Conservation (phyloP, 805 yeast species). For the Lipomyces chichibuensis region DNA sequence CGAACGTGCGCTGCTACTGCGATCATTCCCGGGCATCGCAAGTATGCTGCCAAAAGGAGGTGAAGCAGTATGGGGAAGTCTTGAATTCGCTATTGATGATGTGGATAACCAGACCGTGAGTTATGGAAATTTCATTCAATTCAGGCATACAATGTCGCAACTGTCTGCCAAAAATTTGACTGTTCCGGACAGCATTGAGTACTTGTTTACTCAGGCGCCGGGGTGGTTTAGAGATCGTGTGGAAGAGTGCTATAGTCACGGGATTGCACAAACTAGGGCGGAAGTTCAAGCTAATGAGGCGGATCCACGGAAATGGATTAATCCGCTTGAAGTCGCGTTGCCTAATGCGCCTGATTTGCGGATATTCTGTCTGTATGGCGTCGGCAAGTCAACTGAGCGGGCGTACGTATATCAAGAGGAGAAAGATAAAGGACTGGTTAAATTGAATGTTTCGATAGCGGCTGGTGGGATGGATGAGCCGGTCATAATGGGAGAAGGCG, state of each 20-base stretch:
- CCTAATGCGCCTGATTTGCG: constrained; percentile 95
- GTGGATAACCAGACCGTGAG: constrained; percentile 45
- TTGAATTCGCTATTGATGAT: constrained; percentile 64
- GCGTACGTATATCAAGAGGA: constrained; percentile 84
- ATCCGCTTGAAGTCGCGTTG: constrained; percentile 87
- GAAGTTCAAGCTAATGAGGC: constrained; percentile 69
- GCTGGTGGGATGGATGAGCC: constrained; percentile 52
- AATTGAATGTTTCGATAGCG: constrained; percentile 71
- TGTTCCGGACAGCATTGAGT: constrained; percentile 67
- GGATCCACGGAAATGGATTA: constrained; percentile 84
- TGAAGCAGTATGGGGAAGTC: constrained; percentile 81
- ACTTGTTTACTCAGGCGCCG: constrained; percentile 66
- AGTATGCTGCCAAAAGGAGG: constrained; percentile 98
- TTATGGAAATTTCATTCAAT: constrained; percentile 75
- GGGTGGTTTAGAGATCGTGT: constrained; percentile 73
- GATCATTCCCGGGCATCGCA: constrained; percentile 92
- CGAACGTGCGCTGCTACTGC: constrained; percentile 83
- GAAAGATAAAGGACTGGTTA: constrained; percentile 53
- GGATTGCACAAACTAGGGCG: constrained; percentile 61
- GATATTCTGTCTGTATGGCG: constrained; percentile 87
- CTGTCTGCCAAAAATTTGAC: constrained; percentile 60
- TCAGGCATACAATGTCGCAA: constrained; percentile 52
- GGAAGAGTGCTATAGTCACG: constrained; percentile 73
- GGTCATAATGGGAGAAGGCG: constrained; percentile 87
- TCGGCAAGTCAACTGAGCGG: constrained; percentile 95